A percentile compares a stretch with the other conserved stretches of the same genome.
Evolutionary conservation across 2,329 filamentous ascomycete species (phyloP).

Genomic region (Neopestalotiopsis clavispora): DNA sequence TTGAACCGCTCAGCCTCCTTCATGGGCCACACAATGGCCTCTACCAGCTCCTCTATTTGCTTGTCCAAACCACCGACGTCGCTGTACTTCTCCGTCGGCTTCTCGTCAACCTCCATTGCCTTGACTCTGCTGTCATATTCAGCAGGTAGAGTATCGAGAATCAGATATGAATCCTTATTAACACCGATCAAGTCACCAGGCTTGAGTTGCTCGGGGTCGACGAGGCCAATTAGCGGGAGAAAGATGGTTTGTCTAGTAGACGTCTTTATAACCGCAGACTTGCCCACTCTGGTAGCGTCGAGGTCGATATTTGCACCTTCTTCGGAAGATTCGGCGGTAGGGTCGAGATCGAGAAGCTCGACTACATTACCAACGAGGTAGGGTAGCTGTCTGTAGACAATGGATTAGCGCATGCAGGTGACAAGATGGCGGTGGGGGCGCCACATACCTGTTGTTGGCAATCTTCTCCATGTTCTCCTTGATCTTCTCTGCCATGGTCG

Average conservation of each 20-base stretch:
- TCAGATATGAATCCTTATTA: constrained; percentile 98
- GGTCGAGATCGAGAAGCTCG: constrained; percentile 94
- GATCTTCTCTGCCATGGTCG: constrained; percentile 96
- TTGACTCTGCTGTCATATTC: constrained; percentile 99
- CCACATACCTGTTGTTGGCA: constrained; percentile 87
- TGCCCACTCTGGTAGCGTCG: constrained; percentile 94
- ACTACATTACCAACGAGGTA: constrained; percentile 99
- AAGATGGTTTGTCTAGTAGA: constrained; percentile 99
- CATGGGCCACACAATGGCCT: constrained; percentile 99
- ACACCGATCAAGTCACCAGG: constrained; percentile 96
- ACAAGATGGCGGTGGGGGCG: constrained; percentile 11
- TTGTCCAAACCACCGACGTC: constrained; percentile 98
- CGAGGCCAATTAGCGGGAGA: constrained; percentile 92
- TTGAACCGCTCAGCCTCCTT: constrained; percentile 99
- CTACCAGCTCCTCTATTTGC: constrained; percentile 98
- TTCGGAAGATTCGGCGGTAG: constrained; percentile 92
- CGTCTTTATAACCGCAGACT: constrained; percentile 99
- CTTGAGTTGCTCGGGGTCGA: constrained; percentile 93
- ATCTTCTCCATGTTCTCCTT: constrained; percentile 99
- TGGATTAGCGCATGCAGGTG: constrained; percentile 1
- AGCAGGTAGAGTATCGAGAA: constrained; percentile 93
- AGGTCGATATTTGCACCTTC: constrained; percentile 99
- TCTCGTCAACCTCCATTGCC: constrained; percentile 99
- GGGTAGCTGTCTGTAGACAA: constrained; percentile 78
- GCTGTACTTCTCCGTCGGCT: constrained; percentile 98